Conservation (phyloP, 139 green algal genomes). For the Micractinium sp. region DNA sequence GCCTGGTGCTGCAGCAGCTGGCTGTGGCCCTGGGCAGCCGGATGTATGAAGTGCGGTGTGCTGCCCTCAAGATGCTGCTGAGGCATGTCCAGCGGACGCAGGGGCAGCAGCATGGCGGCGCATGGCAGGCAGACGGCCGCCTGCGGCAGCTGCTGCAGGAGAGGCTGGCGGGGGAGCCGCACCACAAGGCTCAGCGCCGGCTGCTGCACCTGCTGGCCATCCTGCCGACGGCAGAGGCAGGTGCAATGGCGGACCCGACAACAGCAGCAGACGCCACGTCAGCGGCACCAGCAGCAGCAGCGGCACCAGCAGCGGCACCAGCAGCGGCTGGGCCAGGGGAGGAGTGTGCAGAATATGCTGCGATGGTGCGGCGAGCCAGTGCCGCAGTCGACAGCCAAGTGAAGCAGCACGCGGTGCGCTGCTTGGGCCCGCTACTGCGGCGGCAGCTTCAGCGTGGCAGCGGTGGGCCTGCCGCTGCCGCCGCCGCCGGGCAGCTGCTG, state of each 20-base stretch:
- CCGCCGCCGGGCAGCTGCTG: conserved; percentile 30
- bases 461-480: neutral
- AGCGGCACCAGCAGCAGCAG: neutral
- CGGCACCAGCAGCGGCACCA: neutral
- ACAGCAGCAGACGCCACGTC: too few relatives aligned
- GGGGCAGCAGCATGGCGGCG: neutral
- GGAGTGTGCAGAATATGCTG: neutral
- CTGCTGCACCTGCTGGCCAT: conserved; percentile 34
- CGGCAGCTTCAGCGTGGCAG: neutral
- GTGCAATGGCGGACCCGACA: neutral
- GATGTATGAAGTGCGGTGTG: conserved; percentile 63
- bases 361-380: neutral
- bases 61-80: conserved; percentile 60
- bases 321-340: neutral
- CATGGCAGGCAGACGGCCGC: too few relatives aligned
- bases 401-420: conserved; percentile 36
- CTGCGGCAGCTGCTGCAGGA: conserved; percentile 1
- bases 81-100: neutral
- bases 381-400: conserved; percentile 9
- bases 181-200: conserved; percentile 37
- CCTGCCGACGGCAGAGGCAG: neutral
- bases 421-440: conserved; percentile 37
- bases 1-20: conserved; percentile 21
- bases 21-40: conserved; percentile 35
- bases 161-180: neutral